Evolutionary conservation across 257 asterid genomes (phyloP), one percentile per base, ranked within the genome.

Genomic region (Solanum tarijense): DNA sequence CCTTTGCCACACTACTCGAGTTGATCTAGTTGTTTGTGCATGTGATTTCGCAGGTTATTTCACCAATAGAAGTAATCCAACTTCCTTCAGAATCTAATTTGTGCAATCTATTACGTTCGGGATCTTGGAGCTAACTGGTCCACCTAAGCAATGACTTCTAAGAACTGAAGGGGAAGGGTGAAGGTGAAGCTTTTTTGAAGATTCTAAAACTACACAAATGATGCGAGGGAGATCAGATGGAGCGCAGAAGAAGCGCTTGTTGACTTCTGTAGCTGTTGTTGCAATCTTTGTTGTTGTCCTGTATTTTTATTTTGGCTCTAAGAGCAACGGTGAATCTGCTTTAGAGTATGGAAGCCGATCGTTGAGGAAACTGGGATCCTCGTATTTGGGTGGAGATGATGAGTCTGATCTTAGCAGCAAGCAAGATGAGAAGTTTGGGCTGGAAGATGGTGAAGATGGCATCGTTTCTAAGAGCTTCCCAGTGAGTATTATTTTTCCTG

Each of bases 341-440:
- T 86, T 96, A 41, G 96, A 94, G 91, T 95, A 96, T 85, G 98
- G 99, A 58, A 96, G 98, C 92, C 92, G 96, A 34, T 96, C 98
- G 41, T 91, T 96, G 95, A 94, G 94, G 91, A 96, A 92, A 88
- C 90, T 96, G 25, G 99, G 99, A 46, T 92, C 98, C 78, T 94
- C 99, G 66, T 95, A 96, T 91, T 90, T 96, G 91, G 93, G 97
- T 71, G 98, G 96, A 78, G 98, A 95, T 90, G 99, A 96, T 88
- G 98, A 95, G 88, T 83, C 94, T 85, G 98, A 94, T 87, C 92
- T 90, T 82, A 91, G 92, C 88, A 89, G 90, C 91, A 94, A 92
- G 91, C 94, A 91, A 85, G 95, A 92, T 82, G 94, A 92, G 73
- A 96, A 93, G 90, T 88, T 96, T 75, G 92, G 90, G 74, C 91